phyloP scores from a whole-genome alignment of 2,329 filamentous ascomycete genomes.

The Fusarium avenaceum region DNA sequence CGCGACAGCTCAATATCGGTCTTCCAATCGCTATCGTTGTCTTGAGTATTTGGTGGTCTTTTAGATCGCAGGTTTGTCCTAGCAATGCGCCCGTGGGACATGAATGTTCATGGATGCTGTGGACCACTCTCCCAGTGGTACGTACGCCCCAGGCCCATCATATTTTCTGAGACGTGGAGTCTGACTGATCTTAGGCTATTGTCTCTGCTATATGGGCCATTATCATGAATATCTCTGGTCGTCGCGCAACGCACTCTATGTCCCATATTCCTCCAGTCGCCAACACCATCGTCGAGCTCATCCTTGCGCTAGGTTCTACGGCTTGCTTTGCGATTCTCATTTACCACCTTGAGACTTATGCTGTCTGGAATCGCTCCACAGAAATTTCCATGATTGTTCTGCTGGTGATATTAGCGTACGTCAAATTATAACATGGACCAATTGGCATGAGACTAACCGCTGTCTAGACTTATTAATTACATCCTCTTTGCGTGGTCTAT shows the following conservation, averaged over 20 bases:
- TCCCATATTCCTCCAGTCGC: constrained; percentile 36
- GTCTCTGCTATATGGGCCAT: constrained; percentile 42
- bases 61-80: constrained; percentile 40
- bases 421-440: neutral
- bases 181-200: constrained; percentile 24
- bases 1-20: constrained; percentile 42
- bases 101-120: constrained; percentile 45
- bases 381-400: constrained; percentile 45
- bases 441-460: neutral
- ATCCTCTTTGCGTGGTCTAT: constrained; percentile 38
- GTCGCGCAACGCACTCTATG: constrained; percentile 38
- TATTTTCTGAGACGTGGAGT: accelerated
- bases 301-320: constrained; percentile 44
- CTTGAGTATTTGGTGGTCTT: constrained; percentile 58
- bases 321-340: constrained; percentile 43
- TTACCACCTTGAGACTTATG: constrained; percentile 36
- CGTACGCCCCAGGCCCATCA: constrained; percentile 14
- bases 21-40: constrained; percentile 55
- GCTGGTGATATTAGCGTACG: constrained; percentile 45
- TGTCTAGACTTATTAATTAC: constrained; percentile 39
- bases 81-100: constrained; percentile 22
- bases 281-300: constrained; percentile 38
- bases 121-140: constrained; percentile 46
- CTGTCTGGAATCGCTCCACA: constrained; percentile 30
- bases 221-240: constrained; percentile 40